phyloP scores from a whole-genome alignment of 176 grass and related monocot species.

The Hyparrhenia diplandra region DNA sequence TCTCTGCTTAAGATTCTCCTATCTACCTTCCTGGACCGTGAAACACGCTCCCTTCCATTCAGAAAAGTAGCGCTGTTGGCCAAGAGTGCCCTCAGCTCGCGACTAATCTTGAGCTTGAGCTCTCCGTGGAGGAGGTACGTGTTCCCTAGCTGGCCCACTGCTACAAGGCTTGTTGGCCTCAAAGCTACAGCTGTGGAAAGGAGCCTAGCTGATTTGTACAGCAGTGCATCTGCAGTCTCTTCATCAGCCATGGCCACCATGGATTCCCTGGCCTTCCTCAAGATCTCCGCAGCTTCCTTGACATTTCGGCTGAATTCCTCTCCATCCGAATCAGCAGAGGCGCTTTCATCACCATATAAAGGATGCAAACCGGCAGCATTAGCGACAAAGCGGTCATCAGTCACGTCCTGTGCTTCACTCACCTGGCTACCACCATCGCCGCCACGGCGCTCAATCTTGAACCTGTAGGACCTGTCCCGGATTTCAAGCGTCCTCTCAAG shows the following conservation, averaged over 20 bases:
- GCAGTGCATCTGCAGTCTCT: slow-evolving; percentile 50
- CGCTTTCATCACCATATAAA: neutral
- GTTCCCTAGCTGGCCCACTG: slow-evolving; percentile 89
- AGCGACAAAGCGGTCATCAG: neutral
- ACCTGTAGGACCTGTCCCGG: slow-evolving; percentile 55
- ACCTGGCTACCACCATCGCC: neutral
- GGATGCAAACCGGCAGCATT: neutral
- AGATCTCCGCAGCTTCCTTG: slow-evolving; percentile 57
- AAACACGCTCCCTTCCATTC: slow-evolving; percentile 18
- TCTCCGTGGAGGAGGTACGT: slow-evolving; percentile 86
- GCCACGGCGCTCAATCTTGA: slow-evolving; percentile 37
- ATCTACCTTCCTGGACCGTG: slow-evolving; percentile 54
- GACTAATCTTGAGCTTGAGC: slow-evolving; percentile 92
- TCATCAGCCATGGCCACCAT: slow-evolving; percentile 59
- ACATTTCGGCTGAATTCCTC: slow-evolving; percentile 60
- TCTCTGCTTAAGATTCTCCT: slow-evolving; percentile 40
- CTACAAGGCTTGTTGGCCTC: slow-evolving; percentile 64
- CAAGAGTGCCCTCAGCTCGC: slow-evolving; percentile 76
- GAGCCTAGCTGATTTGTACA: slow-evolving; percentile 75
- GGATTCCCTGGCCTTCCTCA: slow-evolving; percentile 57
- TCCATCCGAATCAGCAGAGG: slow-evolving; percentile 14
- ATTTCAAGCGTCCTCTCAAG: slow-evolving; percentile 68
- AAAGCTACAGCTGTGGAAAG: slow-evolving; percentile 66
- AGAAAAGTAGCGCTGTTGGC: slow-evolving; percentile 31
- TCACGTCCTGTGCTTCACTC: neutral